Percentiles rank a stretch among this genome's conserved stretches.
phyloP scores from a whole-genome alignment of 495 filamentous ascomycete genomes.

The Rusavskia elegans region DNA sequence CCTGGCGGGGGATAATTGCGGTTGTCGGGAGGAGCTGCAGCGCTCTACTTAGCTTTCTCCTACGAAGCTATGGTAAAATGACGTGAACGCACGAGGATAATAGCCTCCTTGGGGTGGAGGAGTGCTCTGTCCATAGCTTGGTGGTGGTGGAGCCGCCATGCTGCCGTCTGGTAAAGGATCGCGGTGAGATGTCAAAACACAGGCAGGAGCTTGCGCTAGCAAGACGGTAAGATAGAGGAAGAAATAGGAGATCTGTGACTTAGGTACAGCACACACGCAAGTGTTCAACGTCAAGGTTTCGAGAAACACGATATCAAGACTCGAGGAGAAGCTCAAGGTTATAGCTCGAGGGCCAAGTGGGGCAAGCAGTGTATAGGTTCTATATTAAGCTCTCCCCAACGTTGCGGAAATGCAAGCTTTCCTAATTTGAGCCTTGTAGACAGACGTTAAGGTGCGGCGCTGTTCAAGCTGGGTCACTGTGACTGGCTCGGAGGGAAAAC shows the following conservation, averaged over 20 bases:
- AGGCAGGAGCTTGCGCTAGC: not conserved
- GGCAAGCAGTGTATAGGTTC: not conserved
- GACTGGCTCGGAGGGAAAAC: not conserved
- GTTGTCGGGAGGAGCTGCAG: constrained; percentile 12
- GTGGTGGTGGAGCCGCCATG: constrained; percentile 11
- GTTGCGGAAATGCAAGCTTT: not conserved
- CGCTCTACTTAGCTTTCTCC: not conserved
- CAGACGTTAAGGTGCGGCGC: not conserved
- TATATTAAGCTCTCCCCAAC: not conserved
- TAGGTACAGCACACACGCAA: no score
- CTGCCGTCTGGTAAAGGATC: not conserved
- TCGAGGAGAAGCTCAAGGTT: not conserved
- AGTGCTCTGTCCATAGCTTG: constrained; percentile 7
- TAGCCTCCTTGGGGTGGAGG: constrained; percentile 4
- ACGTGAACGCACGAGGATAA: constrained; percentile 7
- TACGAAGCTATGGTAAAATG: not conserved
- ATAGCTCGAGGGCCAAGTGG: not conserved
- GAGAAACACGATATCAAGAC: not conserved
- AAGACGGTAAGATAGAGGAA: no score
- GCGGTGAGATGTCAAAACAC: not conserved
- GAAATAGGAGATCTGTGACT: no score
- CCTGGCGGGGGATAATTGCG: constrained; percentile 5
- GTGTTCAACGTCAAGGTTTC: no score
- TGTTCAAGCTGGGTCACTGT: not conserved
- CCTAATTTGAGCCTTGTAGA: no score